Evolutionary conservation across 2,329 filamentous ascomycete species (phyloP), one percentile per base, ranked within the genome.

Genomic region (Aureobasidium uvarum): DNA sequence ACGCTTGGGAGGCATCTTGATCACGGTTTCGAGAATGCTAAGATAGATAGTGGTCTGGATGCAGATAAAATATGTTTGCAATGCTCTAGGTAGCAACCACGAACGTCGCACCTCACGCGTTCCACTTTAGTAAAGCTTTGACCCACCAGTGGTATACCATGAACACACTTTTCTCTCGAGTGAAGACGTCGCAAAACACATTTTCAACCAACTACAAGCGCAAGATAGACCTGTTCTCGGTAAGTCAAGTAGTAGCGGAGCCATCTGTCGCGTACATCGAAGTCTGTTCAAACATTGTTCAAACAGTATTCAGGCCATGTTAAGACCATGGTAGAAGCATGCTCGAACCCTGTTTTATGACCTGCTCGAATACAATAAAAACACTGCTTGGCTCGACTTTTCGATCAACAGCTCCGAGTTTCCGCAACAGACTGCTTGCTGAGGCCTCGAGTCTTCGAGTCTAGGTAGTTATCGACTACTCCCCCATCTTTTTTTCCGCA

Each of bases 1-100:
- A 62, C 58, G 58, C 41, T 62, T 62, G 4, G 31, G 58, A 28
- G 58, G 45, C 45, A 62, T 51, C 18, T 14, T 41, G 16, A 13
- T 39, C 1, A 23, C 18, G 14, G 20, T 50, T 7, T n/a, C 7
- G 54, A 31, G n/a, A 43, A 1, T 2, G 10, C n/a, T 20, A 11
- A n/a, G 2, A 16, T 7, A 1, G n/a, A 5, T 6, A 18, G 8
- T 7, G 28, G 10, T n/a, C 4, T 20, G 28, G 23, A 45, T 31
- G 38, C 2, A n/a, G 5, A 28, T 23, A 25, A 59, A 10, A 25
- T 14, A 6, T n/a, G 18, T 6, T 13, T 14, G 55, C 11, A 14
- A 45, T 33, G 25, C 25, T 45, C 18, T 25, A 46, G 55, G 13
- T 45, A 46, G 41, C 25, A 60, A 48, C 43, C 31, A 60, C 56